phyloP scores from a whole-genome alignment of 2,329 filamentous ascomycete species.

The Colletotrichum lupini region DNA sequence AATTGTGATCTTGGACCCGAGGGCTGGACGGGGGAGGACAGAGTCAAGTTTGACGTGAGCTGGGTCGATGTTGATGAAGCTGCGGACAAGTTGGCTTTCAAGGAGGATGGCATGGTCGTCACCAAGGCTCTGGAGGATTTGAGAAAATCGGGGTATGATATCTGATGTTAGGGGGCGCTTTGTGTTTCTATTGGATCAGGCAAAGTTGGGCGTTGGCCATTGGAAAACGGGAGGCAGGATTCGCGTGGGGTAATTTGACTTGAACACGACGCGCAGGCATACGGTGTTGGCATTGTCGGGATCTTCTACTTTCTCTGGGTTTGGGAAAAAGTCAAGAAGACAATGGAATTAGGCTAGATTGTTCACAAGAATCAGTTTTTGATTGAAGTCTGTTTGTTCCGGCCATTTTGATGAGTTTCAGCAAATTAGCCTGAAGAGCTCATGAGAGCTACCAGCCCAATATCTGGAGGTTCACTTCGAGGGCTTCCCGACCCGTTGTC shows the following conservation, averaged over 20 bases:
- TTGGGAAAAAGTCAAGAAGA: no score
- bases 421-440: background rate
- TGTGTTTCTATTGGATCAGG: background rate
- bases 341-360: background rate
- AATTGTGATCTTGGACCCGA: constrained; percentile 40
- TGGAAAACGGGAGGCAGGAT: background rate
- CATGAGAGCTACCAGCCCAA: background rate
- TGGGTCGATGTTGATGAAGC: constrained; percentile 42
- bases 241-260: background rate
- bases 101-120: constrained; percentile 41
- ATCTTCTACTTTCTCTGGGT: background rate
- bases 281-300: background rate
- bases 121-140: constrained; percentile 42
- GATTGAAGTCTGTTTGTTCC: background rate
- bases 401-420: background rate
- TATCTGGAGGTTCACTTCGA: background rate
- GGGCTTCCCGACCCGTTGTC: background rate
- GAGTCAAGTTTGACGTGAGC: constrained; percentile 43
- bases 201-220: background rate
- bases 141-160: constrained; percentile 41
- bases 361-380: background rate
- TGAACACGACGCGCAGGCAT: background rate
- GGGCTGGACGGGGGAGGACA: constrained; percentile 26
- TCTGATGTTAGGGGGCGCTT: constrained; percentile 22
- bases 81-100: constrained; percentile 38